phyloP scores from a whole-genome alignment of 208 protist genomes.

The Leishmania amazonensis region DNA sequence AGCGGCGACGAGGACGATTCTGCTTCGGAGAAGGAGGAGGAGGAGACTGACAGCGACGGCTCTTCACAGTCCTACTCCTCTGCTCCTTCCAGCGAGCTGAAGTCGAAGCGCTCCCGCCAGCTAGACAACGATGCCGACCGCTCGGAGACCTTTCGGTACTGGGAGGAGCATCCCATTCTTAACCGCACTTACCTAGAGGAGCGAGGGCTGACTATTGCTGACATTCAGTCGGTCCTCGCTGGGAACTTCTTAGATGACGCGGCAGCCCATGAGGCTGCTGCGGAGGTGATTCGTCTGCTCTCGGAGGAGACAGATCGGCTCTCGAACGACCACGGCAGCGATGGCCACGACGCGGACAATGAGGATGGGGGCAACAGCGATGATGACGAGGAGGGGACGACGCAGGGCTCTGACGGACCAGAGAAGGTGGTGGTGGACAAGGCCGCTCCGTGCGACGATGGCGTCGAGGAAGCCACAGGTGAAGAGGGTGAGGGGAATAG shows the following conservation, averaged over 20 bases:
- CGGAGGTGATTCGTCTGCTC: slow-evolving; percentile 74
- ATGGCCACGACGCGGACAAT: slow-evolving; percentile 47
- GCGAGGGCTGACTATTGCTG: slow-evolving; percentile 68
- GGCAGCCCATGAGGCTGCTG: slow-evolving; percentile 62
- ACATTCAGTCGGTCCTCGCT: slow-evolving; percentile 71
- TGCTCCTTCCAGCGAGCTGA: slow-evolving; percentile 2
- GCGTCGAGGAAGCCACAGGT: slow-evolving; percentile 8
- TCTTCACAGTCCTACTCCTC: slow-evolving; percentile 31
- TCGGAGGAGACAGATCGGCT: slow-evolving; percentile 67
- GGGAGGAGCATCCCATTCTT: slow-evolving; percentile 76
- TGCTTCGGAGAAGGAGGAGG: slow-evolving; percentile 29
- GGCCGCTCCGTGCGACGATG: slow-evolving; percentile 5
- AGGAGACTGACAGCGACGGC: slow-evolving; percentile 33
- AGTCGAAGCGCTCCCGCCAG: slow-evolving; percentile 28
- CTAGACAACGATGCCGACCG: slow-evolving; percentile 30
- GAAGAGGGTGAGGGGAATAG: slow-evolving; percentile 19
- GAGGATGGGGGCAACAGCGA: slow-evolving; percentile 44
- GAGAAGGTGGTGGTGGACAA: background rate
- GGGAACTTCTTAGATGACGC: slow-evolving; percentile 55
- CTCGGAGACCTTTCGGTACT: slow-evolving; percentile 52
- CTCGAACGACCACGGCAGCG: slow-evolving; percentile 42
- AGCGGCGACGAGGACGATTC: slow-evolving; percentile 21
- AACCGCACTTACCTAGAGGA: slow-evolving; percentile 58
- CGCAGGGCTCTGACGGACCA: background rate
- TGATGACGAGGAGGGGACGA: background rate